phyloP scores from a whole-genome alignment of 371 early-diverging fungal species.

The Mortierella sp. region DNA sequence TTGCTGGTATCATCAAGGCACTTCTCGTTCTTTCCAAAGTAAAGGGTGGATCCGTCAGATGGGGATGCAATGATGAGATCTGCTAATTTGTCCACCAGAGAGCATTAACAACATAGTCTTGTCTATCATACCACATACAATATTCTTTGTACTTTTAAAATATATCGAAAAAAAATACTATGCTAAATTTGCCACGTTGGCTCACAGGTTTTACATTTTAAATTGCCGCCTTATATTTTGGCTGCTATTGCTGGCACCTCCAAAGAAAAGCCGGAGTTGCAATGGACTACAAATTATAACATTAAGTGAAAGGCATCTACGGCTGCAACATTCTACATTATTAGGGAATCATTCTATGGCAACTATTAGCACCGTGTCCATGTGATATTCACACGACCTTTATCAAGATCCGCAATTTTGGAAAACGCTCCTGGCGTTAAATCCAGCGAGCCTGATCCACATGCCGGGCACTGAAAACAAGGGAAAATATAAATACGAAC shows the following conservation, averaged over 20 bases:
- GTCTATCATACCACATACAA: background rate
- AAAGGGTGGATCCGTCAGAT: slow-evolving; percentile 12
- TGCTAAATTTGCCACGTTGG: background rate
- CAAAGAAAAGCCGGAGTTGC: too few species aligned
- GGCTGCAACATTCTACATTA: background rate
- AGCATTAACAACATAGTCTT: background rate
- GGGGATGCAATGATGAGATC: slow-evolving; percentile 33
- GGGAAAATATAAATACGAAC: background rate
- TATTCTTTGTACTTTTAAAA: slow-evolving; percentile 3
- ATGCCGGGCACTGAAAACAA: slow-evolving; percentile 64
- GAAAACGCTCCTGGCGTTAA: slow-evolving; percentile 68
- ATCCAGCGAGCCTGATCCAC: slow-evolving; percentile 70
- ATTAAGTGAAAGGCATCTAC: too few species aligned
- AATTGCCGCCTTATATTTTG: too few species aligned
- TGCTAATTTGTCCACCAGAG: slow-evolving; percentile 14
- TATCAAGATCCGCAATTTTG: slow-evolving; percentile 61
- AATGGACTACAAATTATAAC: too few species aligned
- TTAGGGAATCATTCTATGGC: background rate
- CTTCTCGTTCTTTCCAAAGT: slow-evolving; percentile 62
- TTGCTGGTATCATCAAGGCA: slow-evolving; percentile 75
- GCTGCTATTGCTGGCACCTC: too few species aligned
- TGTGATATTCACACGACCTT: slow-evolving; percentile 64
- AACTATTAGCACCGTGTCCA: slow-evolving; percentile 62
- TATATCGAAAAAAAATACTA: background rate
- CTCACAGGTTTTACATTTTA: too few species aligned